These are phyloP conservation scores for Backusella parvicylindrica DNA, from an alignment of 192 early-diverging fungal species.

Conservation along the genomic window DNA sequence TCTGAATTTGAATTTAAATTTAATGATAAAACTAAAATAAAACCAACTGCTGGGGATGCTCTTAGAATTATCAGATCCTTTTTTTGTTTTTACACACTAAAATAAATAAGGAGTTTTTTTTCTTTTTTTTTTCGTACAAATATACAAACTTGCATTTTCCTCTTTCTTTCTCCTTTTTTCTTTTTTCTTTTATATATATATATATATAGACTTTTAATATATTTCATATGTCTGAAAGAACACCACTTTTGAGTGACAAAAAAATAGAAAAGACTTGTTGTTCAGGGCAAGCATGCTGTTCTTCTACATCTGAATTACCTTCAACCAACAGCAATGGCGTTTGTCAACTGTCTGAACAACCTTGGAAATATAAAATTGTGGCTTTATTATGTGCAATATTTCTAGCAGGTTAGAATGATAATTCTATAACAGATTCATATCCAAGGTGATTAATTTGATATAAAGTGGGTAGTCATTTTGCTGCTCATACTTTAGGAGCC, in stretches of 20 bases:
- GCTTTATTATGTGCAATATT: constrained; percentile 57
- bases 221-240: neutral
- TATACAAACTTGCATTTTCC: neutral
- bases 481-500: constrained; percentile 67
- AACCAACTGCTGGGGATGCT: too few species aligned
- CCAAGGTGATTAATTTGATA: neutral
- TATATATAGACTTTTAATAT: neutral
- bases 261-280: neutral
- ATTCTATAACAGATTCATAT: neutral
- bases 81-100: neutral
- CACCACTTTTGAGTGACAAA: constrained; percentile 2
- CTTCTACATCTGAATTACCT: constrained; percentile 2
- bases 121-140: neutral
- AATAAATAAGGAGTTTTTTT: neutral
- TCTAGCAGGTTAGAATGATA: constrained; percentile 46
- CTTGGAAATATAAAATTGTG: constrained; percentile 51
- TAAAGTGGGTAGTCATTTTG: constrained; percentile 69
- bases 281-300: constrained; percentile 15
- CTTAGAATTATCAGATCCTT: neutral
- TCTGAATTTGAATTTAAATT: too few species aligned
- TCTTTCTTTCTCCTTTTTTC: neutral
- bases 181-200: neutral
- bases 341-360: constrained; percentile 25
- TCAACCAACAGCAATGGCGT: neutral
- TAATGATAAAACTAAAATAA: too few species aligned